A percentile compares a stretch with the other conserved stretches of the same genome.
Evolutionary conservation across 2,329 filamentous ascomycete genomes (phyloP).

Genomic region (Venturia oleaginea): DNA sequence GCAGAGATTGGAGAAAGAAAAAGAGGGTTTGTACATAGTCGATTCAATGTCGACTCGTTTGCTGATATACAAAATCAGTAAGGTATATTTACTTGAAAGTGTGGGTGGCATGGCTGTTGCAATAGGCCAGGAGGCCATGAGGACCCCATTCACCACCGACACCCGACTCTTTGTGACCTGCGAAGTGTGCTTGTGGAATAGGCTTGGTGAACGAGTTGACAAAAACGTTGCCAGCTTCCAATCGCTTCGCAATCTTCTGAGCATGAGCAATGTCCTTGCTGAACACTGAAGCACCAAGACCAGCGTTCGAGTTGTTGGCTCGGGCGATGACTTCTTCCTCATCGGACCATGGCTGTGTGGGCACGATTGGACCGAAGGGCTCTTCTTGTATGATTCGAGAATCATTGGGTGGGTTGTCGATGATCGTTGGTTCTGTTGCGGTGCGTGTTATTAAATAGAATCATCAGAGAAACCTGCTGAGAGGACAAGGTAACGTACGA

Average conservation of each 20-base stretch:
- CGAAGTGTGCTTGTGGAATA: slow-evolving; percentile 47
- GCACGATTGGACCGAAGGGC: slow-evolving; percentile 43
- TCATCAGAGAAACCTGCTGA: neutral
- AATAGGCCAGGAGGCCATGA: slow-evolving; percentile 36
- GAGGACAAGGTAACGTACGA: neutral
- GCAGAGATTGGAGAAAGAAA: too few relatives aligned
- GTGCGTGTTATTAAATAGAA: neutral
- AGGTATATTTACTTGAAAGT: slow-evolving; percentile 36
- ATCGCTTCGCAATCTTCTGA: slow-evolving; percentile 35
- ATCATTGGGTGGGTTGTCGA: slow-evolving; percentile 36
- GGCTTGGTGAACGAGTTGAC: slow-evolving; percentile 44
- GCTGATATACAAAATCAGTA: too few relatives aligned
- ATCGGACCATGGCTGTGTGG: slow-evolving; percentile 35
- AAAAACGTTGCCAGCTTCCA: slow-evolving; percentile 48
- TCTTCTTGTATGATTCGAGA: slow-evolving; percentile 38
- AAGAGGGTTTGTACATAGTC: too few relatives aligned
- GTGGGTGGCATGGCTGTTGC: slow-evolving; percentile 39
- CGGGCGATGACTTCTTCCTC: slow-evolving; percentile 39
- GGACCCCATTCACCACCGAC: slow-evolving; percentile 60
- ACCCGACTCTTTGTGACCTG: slow-evolving; percentile 70
- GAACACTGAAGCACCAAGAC: slow-evolving; percentile 48
- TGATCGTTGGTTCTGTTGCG: slow-evolving; percentile 30
- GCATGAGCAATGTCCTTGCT: slow-evolving; percentile 40
- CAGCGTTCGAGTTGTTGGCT: slow-evolving; percentile 41
- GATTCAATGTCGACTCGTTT: too few relatives aligned